Evolutionary conservation across 805 yeast species (phyloP).

Genomic region (Lipomyces sp.): DNA sequence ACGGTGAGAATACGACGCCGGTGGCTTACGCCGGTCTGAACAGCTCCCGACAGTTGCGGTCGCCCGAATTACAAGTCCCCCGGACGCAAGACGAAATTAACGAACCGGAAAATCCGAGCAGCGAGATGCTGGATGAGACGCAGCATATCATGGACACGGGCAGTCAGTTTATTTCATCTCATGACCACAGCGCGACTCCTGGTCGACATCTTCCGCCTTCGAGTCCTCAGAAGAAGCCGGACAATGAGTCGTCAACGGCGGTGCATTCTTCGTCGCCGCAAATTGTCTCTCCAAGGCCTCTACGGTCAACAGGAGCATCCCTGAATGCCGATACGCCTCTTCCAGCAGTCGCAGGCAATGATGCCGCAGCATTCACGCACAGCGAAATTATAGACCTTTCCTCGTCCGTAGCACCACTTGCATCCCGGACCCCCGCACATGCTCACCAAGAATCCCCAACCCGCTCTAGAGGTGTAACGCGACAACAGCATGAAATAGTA

Average conservation of each 20-base stretch:
- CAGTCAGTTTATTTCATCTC: not conserved
- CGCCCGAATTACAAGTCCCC: conserved; percentile 3
- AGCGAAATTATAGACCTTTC: not conserved
- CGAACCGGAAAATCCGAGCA: not conserved
- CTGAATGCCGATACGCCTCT: not conserved
- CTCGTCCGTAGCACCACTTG: not conserved
- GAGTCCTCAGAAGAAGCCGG: not conserved
- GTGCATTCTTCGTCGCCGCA: not conserved
- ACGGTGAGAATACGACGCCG: not conserved
- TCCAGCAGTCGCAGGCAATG: not conserved
- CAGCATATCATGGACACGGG: conserved; percentile 1
- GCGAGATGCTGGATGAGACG: conserved; percentile 3
- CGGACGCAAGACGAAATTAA: not conserved
- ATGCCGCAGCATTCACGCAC: not conserved
- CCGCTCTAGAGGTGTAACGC: not conserved
- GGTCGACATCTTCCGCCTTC: conserved; percentile 2
- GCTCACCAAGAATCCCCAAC: not conserved
- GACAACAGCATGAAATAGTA: not conserved
- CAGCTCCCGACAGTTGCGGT: not conserved
- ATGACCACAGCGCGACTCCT: not conserved
- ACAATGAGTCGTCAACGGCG: not conserved
- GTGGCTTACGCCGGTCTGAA: not conserved
- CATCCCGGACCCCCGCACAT: not conserved
- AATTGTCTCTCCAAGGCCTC: not conserved
- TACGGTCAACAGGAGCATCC: not conserved